phyloP scores from a whole-genome alignment of 352 stramenopile species.

The Saprolegnia diclina region DNA sequence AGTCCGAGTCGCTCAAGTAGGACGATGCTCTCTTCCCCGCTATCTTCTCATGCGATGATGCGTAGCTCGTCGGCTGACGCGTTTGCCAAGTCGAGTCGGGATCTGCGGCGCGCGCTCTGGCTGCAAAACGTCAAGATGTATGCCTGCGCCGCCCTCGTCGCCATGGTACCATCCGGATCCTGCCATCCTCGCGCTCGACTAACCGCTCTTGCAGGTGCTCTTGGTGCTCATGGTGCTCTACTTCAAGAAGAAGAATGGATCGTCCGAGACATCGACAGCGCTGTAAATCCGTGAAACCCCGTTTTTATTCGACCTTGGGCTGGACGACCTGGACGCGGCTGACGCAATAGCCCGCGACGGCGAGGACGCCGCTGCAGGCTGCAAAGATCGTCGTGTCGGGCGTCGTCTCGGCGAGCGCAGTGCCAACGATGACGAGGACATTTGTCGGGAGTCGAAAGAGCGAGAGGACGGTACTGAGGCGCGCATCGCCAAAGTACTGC shows the following conservation, averaged over 20 bases:
- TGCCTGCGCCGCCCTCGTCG: constrained; percentile 60
- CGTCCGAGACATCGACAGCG: background rate
- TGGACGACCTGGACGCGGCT: constrained; percentile 20
- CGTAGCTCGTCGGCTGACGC: constrained; percentile 66
- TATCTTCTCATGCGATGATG: background rate
- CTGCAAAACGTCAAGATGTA: constrained; percentile 87
- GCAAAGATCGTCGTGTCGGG: constrained; percentile 37
- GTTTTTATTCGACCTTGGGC: constrained; percentile 10
- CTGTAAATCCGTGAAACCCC: constrained; percentile 10
- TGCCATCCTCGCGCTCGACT: constrained; percentile 5
- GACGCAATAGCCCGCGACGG: constrained; percentile 34
- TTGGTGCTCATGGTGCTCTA: constrained; percentile 48
- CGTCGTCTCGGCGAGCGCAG: constrained; percentile 36
- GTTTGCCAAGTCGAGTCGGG: constrained; percentile 79
- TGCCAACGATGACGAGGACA: constrained; percentile 53
- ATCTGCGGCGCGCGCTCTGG: constrained; percentile 73
- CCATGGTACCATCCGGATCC: constrained; percentile 41
- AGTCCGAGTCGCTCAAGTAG: constrained; percentile 82
- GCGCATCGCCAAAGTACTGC: constrained; percentile 38
- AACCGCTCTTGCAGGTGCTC: constrained; percentile 34
- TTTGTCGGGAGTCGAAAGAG: constrained; percentile 61
- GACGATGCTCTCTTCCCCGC: background rate
- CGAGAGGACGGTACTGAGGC: constrained; percentile 44
- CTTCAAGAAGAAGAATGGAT: constrained; percentile 49
- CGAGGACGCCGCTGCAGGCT: constrained; percentile 37